A percentile compares a stretch with the other conserved stretches of the same genome.
Conservation (phyloP, 2,329 filamentous ascomycete genomes). For the Cladophialophora immunda region DNA sequence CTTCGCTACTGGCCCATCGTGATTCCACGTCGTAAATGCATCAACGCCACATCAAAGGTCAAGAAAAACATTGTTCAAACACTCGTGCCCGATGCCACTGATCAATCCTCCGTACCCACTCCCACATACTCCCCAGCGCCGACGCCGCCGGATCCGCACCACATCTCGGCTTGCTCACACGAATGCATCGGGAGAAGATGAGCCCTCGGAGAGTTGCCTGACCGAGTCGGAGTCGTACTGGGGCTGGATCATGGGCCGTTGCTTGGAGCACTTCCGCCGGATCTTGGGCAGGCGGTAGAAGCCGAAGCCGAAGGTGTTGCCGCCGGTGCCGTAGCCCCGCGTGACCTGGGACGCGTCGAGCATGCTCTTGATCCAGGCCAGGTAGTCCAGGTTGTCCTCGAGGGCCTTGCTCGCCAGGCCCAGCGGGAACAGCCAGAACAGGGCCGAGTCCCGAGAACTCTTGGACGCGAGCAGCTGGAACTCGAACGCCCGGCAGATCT, state of each 20-base stretch:
- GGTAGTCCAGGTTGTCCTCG: slow-evolving; percentile 28
- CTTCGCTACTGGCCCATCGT: slow-evolving; percentile 11
- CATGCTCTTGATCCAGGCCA: slow-evolving; percentile 32
- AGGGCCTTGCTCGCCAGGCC: slow-evolving; percentile 30
- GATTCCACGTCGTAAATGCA: neutral
- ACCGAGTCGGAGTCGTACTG: slow-evolving; percentile 17
- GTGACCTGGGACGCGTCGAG: slow-evolving; percentile 30
- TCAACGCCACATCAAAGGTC: neutral
- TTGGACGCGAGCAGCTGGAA: slow-evolving; percentile 28
- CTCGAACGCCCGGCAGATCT: slow-evolving; percentile 35
- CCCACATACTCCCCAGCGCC: neutral
- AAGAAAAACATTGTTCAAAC: neutral
- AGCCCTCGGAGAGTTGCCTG: slow-evolving; percentile 21
- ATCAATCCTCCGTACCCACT: neutral
- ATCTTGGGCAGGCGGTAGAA: slow-evolving; percentile 31
- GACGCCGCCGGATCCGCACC: neutral
- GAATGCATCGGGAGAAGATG: slow-evolving; percentile 15
- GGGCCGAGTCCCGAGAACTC: slow-evolving; percentile 21
- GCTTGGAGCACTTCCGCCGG: slow-evolving; percentile 13
- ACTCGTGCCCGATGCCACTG: neutral
- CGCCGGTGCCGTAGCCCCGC: slow-evolving; percentile 27
- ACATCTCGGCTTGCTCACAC: neutral
- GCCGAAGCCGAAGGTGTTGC: slow-evolving; percentile 28
- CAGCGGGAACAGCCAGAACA: slow-evolving; percentile 35
- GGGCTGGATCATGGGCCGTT: slow-evolving; percentile 20